Base-by-base conservation (phyloP, 129 eudicot species). In the Sambucus nigra region DNA sequence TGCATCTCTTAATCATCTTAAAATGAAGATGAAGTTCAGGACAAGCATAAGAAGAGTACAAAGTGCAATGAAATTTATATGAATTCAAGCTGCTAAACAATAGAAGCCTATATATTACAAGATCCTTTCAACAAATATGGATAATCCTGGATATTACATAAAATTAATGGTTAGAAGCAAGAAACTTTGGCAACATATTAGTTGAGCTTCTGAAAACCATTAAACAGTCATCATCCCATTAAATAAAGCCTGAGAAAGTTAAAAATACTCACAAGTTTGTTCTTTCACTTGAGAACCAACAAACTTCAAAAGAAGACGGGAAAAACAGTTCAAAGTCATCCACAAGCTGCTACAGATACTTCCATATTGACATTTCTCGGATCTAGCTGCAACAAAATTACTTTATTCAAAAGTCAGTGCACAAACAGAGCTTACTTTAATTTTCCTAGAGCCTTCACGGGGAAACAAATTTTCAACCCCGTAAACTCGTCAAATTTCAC, bases 231-330 rank as follows among this genome's bases (percentile, higher is more conserved):
- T 2, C 23, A 24, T 24, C 12, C 22, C 31, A 25, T 24, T 17
- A 23, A 17, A 24, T 14, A 24, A 22, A 31, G 15, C 27, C 27
- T 10, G 13, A 22, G 55, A 22, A 50, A 8, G 7, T 0, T 57
- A 10, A 24, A 57, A 28, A 19, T 57, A 46, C 63, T 41, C 51
- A 16, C 35, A 25, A 24, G 5, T 15, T 15, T 8, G 22, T 3
- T 20, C 31, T 41, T 57, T 6, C 62, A 22, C 35, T 40, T 26
- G 62, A 15, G 47, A 57, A 22, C 8, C 20, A 57, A 24, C 63
- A 57, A 57, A 57, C 40, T 27, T 25, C 51, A 15, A 46, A 41
- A 26, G 63, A 20, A 5, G 7, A 15, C 17, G 23, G 38, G 20
- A 38, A 6, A 13, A 12, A 25, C 2, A 40, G 20, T 29, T 5